Conservation (phyloP, 495 filamentous ascomycete species). For the Aspergillus baeticus region DNA sequence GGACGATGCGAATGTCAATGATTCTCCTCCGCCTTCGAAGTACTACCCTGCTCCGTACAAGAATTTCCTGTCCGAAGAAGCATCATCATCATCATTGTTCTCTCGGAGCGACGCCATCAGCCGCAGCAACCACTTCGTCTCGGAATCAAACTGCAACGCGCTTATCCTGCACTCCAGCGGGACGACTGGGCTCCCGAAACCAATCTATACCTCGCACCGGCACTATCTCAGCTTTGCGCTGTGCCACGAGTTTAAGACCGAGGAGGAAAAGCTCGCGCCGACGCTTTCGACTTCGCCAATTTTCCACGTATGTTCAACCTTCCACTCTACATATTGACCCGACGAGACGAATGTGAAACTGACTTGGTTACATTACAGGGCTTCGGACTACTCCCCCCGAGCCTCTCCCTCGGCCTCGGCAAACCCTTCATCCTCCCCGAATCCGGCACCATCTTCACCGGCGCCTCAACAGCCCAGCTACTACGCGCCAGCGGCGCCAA, state of each 20-base stretch:
- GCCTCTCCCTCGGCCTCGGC: constrained; percentile 39
- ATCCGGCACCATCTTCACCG: constrained; percentile 27
- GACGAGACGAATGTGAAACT: no score
- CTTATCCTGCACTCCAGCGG: constrained; percentile 49
- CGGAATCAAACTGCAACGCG: constrained; percentile 33
- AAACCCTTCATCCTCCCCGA: constrained; percentile 38
- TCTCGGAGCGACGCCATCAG: background rate
- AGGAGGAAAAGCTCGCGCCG: constrained; percentile 17
- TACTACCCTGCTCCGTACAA: constrained; percentile 1
- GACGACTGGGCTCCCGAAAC: constrained; percentile 47
- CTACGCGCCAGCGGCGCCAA: constrained; percentile 21
- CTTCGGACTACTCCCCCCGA: constrained; percentile 43
- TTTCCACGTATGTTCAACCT: constrained; percentile 28
- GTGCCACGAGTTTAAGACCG: constrained; percentile 33
- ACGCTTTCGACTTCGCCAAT: constrained; percentile 45
- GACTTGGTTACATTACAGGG: constrained; percentile 11
- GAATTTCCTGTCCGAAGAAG: background rate
- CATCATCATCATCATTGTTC: background rate
- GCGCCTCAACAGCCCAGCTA: constrained; percentile 28
- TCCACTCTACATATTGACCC: background rate
- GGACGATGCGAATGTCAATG: background rate
- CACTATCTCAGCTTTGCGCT: constrained; percentile 39
- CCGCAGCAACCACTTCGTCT: constrained; percentile 2
- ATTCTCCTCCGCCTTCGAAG: constrained; percentile 4
- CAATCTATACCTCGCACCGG: constrained; percentile 41